Evolutionary conservation across 345 rosid genomes (phyloP).

Genomic region (Pistacia integerrima): DNA sequence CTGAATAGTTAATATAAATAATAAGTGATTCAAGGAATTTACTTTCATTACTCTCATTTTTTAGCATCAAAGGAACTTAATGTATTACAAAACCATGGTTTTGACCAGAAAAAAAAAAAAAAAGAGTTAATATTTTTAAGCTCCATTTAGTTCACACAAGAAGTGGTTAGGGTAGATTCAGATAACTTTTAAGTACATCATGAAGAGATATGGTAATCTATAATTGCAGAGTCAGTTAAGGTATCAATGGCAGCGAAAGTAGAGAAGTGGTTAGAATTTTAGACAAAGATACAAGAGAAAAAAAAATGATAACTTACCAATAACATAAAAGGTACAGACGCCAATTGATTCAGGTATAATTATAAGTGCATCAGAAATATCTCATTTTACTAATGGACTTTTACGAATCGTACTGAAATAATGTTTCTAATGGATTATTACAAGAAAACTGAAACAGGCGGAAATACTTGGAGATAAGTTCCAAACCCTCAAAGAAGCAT

Average conservation of each 20-base stretch:
- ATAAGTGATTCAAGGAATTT: neutral
- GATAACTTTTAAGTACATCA: neutral
- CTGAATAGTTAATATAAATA: neutral
- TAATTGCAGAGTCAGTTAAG: neutral
- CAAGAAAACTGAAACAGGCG: too few species aligned
- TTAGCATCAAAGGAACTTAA: neutral
- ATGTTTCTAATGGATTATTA: neutral
- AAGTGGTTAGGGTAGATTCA: neutral
- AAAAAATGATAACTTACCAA: too few species aligned
- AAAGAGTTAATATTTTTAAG: too few species aligned
- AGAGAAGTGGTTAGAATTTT: neutral
- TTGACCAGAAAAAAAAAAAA: neutral
- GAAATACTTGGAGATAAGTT: neutral
- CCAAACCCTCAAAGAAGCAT: neutral
- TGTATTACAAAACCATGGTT: neutral
- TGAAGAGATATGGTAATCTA: neutral
- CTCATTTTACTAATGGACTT: neutral
- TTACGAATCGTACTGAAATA: neutral
- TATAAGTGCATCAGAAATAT: too few species aligned
- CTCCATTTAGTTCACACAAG: neutral
- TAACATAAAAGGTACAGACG: too few species aligned
- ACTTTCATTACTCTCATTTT: neutral
- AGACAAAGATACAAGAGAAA: neutral
- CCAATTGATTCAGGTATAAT: too few species aligned
- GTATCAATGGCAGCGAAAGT: neutral